Conservation (phyloP, 129 eudicot genomes). For the Tanacetum coccineum region DNA sequence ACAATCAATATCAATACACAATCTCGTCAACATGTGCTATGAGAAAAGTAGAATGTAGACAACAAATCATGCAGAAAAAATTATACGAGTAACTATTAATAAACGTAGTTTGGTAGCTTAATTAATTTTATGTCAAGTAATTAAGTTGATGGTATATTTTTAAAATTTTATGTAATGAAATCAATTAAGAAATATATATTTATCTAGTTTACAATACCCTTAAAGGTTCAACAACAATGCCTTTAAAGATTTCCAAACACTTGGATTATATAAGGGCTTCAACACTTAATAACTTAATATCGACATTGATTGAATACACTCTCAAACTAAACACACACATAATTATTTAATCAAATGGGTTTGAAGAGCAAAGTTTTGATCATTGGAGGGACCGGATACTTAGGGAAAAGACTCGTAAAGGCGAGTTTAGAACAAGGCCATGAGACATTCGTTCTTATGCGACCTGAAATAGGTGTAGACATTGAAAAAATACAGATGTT, state of each 20-base stretch:
- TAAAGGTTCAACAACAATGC: conserved; percentile 30
- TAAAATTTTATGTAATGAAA: too few relatives aligned
- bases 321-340: conserved; percentile 6
- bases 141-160: too few relatives aligned
- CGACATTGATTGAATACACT: not conserved
- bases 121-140: too few relatives aligned
- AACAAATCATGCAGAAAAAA: too few relatives aligned
- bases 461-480: conserved; percentile 52
- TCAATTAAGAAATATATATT: too few relatives aligned
- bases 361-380: conserved; percentile 47
- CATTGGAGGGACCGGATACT: conserved; percentile 54
- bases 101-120: too few relatives aligned
- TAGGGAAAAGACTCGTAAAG: conserved; percentile 50
- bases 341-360: conserved; percentile 12
- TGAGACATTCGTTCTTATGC: conserved; percentile 40
- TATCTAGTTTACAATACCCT: conserved; percentile 9
- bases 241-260: conserved; percentile 20
- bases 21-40: too few relatives aligned
- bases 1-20: too few relatives aligned
- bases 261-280: conserved; percentile 2
- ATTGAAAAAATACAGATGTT: conserved; percentile 68
- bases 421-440: conserved; percentile 53
- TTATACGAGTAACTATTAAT: too few relatives aligned
- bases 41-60: too few relatives aligned
- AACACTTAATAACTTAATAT: not conserved